These are phyloP conservation scores for Trifolium repens DNA, from an alignment of 306 rosid genomes.

Conservation along the genomic window DNA sequence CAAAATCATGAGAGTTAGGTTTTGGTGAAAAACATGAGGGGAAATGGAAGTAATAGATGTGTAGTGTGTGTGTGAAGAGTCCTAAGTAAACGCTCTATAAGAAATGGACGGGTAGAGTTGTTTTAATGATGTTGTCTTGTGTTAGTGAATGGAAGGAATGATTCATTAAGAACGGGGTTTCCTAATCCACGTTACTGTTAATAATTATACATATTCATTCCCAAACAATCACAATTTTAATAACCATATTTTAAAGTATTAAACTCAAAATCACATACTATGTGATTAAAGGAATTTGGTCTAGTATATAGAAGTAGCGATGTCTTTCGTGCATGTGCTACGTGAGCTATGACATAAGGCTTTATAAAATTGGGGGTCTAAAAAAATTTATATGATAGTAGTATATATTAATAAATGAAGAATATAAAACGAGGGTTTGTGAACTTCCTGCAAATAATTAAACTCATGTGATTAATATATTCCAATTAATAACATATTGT, in stretches of 20 bases:
- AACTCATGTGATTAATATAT: too few species aligned
- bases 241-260: background rate
- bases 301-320: background rate
- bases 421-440: too few species aligned
- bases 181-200: conserved; percentile 47
- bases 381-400: too few species aligned
- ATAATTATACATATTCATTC: conserved; percentile 28
- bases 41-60: conserved; percentile 37
- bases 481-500: too few species aligned
- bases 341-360: too few species aligned
- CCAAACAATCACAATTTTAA: background rate
- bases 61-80: conserved; percentile 40
- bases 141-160: conserved; percentile 81
- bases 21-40: conserved; percentile 60
- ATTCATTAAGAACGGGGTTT: conserved; percentile 81
- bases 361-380: too few species aligned
- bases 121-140: conserved; percentile 91
- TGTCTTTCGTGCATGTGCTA: too few species aligned
- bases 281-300: background rate
- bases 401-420: too few species aligned
- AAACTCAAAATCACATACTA: background rate
- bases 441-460: too few species aligned
- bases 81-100: background rate
- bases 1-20: conserved; percentile 62
- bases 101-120: conserved; percentile 72